phyloP scores from a whole-genome alignment of 345 rosid genomes.

The Microthlaspi erraticum region DNA sequence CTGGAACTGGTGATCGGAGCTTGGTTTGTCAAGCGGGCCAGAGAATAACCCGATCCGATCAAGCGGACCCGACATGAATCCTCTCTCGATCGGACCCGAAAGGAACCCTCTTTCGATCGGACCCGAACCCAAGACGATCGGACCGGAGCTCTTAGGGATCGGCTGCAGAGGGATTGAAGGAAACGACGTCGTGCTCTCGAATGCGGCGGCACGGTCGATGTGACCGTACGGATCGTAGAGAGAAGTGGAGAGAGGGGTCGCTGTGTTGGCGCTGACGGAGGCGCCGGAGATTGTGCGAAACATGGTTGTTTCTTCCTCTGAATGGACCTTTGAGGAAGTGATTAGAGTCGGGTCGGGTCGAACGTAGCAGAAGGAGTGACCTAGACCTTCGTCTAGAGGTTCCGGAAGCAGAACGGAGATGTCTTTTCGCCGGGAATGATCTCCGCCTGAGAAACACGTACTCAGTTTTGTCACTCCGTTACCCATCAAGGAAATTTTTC shows the following conservation, averaged over 20 bases:
- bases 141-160: constrained; percentile 71
- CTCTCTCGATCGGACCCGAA: constrained; percentile 87
- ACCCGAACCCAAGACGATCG: constrained; percentile 66
- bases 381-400: constrained; percentile 80
- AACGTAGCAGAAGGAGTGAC: constrained; percentile 91
- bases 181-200: constrained; percentile 84
- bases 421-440: constrained; percentile 51
- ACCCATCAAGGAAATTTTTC: constrained; percentile 56
- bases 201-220: constrained; percentile 74
- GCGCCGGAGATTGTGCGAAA: constrained; percentile 95
- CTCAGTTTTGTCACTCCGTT: constrained; percentile 76
- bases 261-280: constrained; percentile 88
- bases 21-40: constrained; percentile 57
- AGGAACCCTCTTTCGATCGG: constrained; percentile 76
- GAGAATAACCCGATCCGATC: constrained; percentile 62
- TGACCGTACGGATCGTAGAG: constrained; percentile 61
- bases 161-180: constrained; percentile 83
- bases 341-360: constrained; percentile 63
- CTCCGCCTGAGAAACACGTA: constrained; percentile 65
- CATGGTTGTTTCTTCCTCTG: constrained; percentile 69
- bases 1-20: constrained; percentile 57
- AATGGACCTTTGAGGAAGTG: constrained; percentile 75
- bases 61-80: constrained; percentile 83
- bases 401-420: constrained; percentile 49
- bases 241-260: constrained; percentile 89